Evolutionary conservation across 2,329 filamentous ascomycete species (phyloP), one percentile per base, ranked within the genome.

Genomic region (Ilyonectria destructans): DNA sequence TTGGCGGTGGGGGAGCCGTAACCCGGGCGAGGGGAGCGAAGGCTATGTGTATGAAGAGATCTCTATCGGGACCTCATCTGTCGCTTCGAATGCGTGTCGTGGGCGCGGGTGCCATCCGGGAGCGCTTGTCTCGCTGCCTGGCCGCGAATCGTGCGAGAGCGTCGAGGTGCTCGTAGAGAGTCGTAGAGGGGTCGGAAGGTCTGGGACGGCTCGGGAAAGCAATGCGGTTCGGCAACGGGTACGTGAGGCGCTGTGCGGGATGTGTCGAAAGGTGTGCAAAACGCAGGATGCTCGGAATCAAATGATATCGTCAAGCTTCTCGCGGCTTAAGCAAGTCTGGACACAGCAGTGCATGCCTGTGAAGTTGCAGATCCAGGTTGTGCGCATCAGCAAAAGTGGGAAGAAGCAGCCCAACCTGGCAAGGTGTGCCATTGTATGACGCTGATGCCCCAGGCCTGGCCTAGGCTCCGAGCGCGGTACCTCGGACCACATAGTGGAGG

Each of bases 11-110:
- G 81, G 80, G 80, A 86, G 90, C 87, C 92, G 89, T 94, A 78
- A 92, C 90, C 92, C 92, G 79, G 93, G 91, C 90, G 85, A 83
- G 90, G 91, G 69, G 71, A 73, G 67, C 63, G 62, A 60, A 68
- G 72, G 62, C 60, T 45, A 35, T 56, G 52, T 69, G 73, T 65
- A 52, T 70, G 43, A 43, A 52, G 46, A 52, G 40, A 65, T 54
- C 12, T 69, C 68, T 77, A 76, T 71, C 48, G 61, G 58, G 60
- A 21, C 65, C 51, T 75, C 75, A 77, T 77, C 59, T 70, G 73
- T 65, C 65, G 72, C 59, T 68, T 62, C 48, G 52, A n/a, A 62
- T 64, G 40, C n/a, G 49, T 69, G 48, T 62, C 51, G 55, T 46
- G 61, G 46, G 65, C 62, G 55, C 68, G 54, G 65, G 52, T 72